Evolutionary conservation across 75 land plant genomes (phyloP), one percentile per base, ranked within the genome.

Genomic region (Pseudotsuga menziesii): DNA sequence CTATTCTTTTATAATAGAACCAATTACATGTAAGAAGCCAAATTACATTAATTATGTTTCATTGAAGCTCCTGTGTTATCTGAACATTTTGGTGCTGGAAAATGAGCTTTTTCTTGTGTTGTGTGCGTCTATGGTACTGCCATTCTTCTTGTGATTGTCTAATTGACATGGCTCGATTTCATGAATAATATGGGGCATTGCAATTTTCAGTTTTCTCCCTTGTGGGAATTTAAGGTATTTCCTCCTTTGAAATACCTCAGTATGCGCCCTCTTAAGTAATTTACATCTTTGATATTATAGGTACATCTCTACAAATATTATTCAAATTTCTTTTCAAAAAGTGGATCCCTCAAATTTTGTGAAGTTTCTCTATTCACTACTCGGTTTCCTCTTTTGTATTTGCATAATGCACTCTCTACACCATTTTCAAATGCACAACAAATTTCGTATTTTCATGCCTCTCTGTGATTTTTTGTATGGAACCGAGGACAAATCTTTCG

Each of bases 151-250:
- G n/a, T 87, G n/a, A 77, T 72, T 69, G 77, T 57, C 61, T 95
- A 97, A 78, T 63, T 85, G 19, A 72, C 85, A 0, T 94, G 87
- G 85, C 88, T 97, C 27, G 99, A 97, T 74, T 83, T 91, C 84
- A 89, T 97, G 96, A 97, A 97, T 85, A 82, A 88, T 74, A 76
- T 96, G 93, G 99, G 99, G 3, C 99, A 97, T 77, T 97, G 98
- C 86, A 97, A 97, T 83, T 94, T 89, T 35, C 98, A 97, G 85
- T 80, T 95, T 58, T 67, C 94, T 3, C 99, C 99, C 0, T 78
- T 78, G 4, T 85, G 90, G 87, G 63, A 86, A 13, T 95, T 91
- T 86, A 20, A 75, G 3, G 39, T 84, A 23, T 90, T 89, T 77
- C 98, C 98, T 4, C 88, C 86, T 58, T 87, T 97, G 80, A 97